Evolutionary conservation across 805 yeast species (phyloP).

Genomic region (Allodekkera sacchari): DNA sequence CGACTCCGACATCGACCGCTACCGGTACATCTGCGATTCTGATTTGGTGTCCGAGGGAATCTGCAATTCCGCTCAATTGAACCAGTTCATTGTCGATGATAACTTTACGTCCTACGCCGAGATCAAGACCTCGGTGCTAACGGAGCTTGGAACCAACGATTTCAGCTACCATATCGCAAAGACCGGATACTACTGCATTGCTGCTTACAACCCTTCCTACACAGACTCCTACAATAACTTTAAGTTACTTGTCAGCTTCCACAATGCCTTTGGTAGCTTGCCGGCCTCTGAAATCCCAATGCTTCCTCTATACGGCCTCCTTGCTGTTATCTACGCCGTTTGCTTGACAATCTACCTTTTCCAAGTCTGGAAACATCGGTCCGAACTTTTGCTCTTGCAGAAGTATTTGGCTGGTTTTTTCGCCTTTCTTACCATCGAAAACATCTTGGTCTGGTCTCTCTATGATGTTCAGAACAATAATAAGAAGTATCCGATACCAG

Average conservation of each 20-base stretch:
- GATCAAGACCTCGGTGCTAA: slow-evolving; percentile 48
- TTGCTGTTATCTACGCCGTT: slow-evolving; percentile 76
- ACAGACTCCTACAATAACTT: slow-evolving; percentile 31
- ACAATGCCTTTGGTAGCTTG: slow-evolving; percentile 85
- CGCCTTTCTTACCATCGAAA: slow-evolving; percentile 74
- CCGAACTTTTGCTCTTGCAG: slow-evolving; percentile 84
- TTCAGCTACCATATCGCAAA: slow-evolving; percentile 54
- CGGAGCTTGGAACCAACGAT: slow-evolving; percentile 50
- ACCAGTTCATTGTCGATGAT: slow-evolving; percentile 52
- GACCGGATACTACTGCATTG: slow-evolving; percentile 91
- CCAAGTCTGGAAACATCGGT: slow-evolving; percentile 75
- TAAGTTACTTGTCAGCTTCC: slow-evolving; percentile 67
- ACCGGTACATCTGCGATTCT: slow-evolving; percentile 69
- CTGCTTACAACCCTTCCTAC: slow-evolving; percentile 45
- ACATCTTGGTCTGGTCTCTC: slow-evolving; percentile 83
- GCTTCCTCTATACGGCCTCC: slow-evolving; percentile 77
- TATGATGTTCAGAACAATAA: slow-evolving; percentile 69
- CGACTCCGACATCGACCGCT: slow-evolving; percentile 30
- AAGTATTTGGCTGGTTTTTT: slow-evolving; percentile 83
- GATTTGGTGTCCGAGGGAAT: slow-evolving; percentile 44
- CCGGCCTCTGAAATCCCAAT: slow-evolving; percentile 90
- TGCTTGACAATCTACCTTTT: slow-evolving; percentile 78
- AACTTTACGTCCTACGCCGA: slow-evolving; percentile 36
- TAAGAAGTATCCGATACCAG: slow-evolving; percentile 27
- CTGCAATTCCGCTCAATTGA: slow-evolving; percentile 48